Percentiles rank a stretch among this genome's conserved stretches.
Conservation (phyloP, 139 green algal genomes). For the Haematococcus sp. region DNA sequence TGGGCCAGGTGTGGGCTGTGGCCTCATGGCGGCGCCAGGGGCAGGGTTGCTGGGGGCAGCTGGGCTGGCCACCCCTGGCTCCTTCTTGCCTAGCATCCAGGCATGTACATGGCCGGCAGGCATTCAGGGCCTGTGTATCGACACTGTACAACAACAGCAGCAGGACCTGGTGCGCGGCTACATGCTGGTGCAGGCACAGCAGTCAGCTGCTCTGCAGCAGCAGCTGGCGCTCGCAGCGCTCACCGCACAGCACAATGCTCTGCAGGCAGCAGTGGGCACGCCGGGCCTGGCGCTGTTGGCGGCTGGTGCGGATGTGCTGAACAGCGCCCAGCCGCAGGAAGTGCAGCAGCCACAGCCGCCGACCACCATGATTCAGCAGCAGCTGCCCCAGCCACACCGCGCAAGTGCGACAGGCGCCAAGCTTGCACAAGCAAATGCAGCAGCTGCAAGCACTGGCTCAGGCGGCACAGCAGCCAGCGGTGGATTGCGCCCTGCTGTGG, state of each 20-base stretch:
- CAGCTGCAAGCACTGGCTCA: no score
- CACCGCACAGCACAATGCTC: constrained; percentile 3
- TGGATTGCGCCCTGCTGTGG: no score
- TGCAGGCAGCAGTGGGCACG: no score
- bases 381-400: no score
- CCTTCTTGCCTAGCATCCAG: neutral
- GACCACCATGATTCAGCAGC: no score
- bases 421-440: no score
- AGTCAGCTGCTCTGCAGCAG: constrained; percentile 30
- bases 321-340: no score
- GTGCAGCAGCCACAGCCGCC: no score
- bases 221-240: constrained; percentile 30
- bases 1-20: neutral
- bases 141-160: constrained; percentile 2
- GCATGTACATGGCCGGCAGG: neutral
- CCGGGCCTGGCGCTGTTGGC: no score
- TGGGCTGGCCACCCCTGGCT: neutral
- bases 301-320: no score
- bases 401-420: no score
- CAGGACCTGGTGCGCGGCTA: constrained; percentile 23
- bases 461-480: no score
- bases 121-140: neutral
- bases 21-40: neutral
- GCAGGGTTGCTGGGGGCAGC: neutral
- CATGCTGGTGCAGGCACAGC: constrained; percentile 31